Evolutionary conservation across 371 early-diverging fungal species (phyloP).

Genomic region (Mortierella sp.): DNA sequence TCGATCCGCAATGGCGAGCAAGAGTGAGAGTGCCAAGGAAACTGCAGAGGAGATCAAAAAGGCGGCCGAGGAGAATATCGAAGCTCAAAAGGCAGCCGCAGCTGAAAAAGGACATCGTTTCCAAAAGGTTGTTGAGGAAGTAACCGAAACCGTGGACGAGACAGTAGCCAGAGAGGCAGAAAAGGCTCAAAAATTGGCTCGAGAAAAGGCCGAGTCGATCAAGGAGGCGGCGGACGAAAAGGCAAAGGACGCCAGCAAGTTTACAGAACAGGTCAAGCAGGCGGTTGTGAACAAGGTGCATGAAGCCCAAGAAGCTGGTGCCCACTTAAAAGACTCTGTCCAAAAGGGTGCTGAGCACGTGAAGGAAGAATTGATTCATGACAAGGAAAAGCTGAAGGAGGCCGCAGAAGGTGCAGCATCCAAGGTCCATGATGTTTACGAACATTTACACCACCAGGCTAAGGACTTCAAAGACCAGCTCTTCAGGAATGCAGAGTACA

Average conservation of each 20-base stretch:
- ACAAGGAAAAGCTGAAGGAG: constrained; percentile 14
- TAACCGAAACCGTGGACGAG: constrained; percentile 19
- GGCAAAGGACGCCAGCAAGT: constrained; percentile 26
- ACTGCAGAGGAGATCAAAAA: constrained; percentile 6
- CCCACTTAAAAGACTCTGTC: constrained; percentile 16
- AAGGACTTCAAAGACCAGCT: constrained; percentile 1
- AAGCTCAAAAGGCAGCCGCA: neutral
- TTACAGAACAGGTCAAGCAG: constrained; percentile 32
- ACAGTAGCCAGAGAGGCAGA: constrained; percentile 19
- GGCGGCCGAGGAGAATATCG: neutral
- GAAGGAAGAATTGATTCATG: constrained; percentile 6
- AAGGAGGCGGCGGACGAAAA: constrained; percentile 24
- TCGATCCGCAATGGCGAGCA: neutral
- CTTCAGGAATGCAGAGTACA: constrained; percentile 8
- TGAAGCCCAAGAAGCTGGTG: constrained; percentile 31
- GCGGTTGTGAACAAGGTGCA: constrained; percentile 28
- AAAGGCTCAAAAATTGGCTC: constrained; percentile 19
- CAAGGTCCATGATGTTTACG: neutral
- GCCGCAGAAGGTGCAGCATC: constrained; percentile 1
- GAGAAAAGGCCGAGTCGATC: constrained; percentile 26
- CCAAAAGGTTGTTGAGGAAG: constrained; percentile 21
- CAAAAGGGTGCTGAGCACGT: constrained; percentile 22
- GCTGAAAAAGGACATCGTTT: constrained; percentile 20
- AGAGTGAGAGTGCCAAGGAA: constrained; percentile 10
- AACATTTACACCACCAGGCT: neutral